Percentiles rank a stretch among this genome's conserved stretches.
Evolutionary conservation across 2,329 filamentous ascomycete species (phyloP).

Genomic region (Alternaria triticina): DNA sequence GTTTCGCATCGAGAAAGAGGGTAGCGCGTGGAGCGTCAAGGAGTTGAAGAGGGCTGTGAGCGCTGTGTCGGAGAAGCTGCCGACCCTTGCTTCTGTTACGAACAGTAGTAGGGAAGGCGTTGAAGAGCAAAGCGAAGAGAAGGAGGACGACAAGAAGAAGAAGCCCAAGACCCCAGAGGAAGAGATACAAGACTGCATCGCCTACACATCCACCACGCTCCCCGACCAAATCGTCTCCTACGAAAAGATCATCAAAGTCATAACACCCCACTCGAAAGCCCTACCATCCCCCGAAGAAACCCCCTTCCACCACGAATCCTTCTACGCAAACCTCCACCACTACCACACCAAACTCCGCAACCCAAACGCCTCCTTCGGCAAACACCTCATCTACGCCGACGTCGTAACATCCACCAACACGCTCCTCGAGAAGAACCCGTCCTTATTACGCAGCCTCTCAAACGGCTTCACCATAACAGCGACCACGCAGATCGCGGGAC

Average conservation of each 20-base stretch:
- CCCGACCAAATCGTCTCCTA: slow-evolving; percentile 74
- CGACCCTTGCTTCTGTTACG: slow-evolving; percentile 34
- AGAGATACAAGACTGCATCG: slow-evolving; percentile 35
- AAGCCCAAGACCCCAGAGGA: slow-evolving; percentile 36
- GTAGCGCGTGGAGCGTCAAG: slow-evolving; percentile 51
- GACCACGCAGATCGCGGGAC: slow-evolving; percentile 84
- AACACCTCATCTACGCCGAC: slow-evolving; percentile 82
- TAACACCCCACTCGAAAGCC: slow-evolving; percentile 73
- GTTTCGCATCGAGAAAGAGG: slow-evolving; percentile 76
- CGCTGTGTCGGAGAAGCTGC: slow-evolving; percentile 34
- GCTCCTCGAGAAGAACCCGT: slow-evolving; percentile 88
- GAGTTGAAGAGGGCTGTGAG: slow-evolving; percentile 46
- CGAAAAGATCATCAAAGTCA: slow-evolving; percentile 71
- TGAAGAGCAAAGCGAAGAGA: too few species aligned
- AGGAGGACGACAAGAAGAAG: slow-evolving; percentile 32
- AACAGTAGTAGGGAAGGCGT: slow-evolving; percentile 6
- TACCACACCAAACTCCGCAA: slow-evolving; percentile 68
- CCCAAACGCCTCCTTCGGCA: slow-evolving; percentile 72
- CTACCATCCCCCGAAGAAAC: slow-evolving; percentile 76
- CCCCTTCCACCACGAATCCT: slow-evolving; percentile 85
- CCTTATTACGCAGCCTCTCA: slow-evolving; percentile 76
- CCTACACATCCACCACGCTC: slow-evolving; percentile 38
- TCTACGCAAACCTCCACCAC: slow-evolving; percentile 72
- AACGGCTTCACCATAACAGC: slow-evolving; percentile 88
- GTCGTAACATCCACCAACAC: slow-evolving; percentile 95